Conservation (phyloP, 129 eudicot genomes). For the Artemisia argyi region DNA sequence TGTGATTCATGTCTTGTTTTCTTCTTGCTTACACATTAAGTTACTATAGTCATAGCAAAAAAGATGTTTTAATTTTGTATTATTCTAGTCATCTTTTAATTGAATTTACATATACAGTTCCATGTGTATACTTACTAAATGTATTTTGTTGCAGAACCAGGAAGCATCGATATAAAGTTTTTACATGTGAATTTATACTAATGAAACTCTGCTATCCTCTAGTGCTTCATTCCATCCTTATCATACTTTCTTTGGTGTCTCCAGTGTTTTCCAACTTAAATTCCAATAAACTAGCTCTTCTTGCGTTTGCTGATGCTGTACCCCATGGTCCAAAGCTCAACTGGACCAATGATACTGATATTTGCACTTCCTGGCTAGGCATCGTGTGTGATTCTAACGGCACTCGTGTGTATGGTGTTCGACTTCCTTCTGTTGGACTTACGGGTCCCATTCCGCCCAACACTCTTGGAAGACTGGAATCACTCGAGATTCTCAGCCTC, state of each 20-base stretch:
- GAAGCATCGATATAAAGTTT: slow-evolving; percentile 27
- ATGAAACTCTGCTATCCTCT: slow-evolving; percentile 42
- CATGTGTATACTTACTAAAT: slow-evolving; percentile 4
- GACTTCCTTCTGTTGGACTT: slow-evolving; percentile 75
- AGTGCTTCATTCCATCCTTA: slow-evolving; percentile 30
- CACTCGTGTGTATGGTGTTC: slow-evolving; percentile 38
- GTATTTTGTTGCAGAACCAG: slow-evolving; percentile 25
- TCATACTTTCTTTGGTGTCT: slow-evolving; percentile 45
- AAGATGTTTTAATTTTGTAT: not conserved
- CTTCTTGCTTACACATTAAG: slow-evolving; percentile 5
- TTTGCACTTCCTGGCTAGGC: slow-evolving; percentile 69
- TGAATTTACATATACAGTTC: not conserved
- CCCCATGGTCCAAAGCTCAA: slow-evolving; percentile 71
- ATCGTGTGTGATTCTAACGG: slow-evolving; percentile 45
- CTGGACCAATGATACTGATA: slow-evolving; percentile 47
- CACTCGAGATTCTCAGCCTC: slow-evolving; percentile 60
- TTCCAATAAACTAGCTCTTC: slow-evolving; percentile 63
- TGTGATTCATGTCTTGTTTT: slow-evolving; percentile 1
- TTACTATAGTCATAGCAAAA: not conserved
- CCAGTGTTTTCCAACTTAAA: slow-evolving; percentile 40
- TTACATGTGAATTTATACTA: slow-evolving; percentile 27
- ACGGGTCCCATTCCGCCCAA: slow-evolving; percentile 57
- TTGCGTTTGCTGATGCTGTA: slow-evolving; percentile 54
- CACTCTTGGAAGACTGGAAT: slow-evolving; percentile 57
- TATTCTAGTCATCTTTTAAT: not conserved